A percentile compares a stretch with the other conserved stretches of the same genome.
phyloP scores from a whole-genome alignment of 371 early-diverging fungal genomes.

The Haplosporangium sp. region DNA sequence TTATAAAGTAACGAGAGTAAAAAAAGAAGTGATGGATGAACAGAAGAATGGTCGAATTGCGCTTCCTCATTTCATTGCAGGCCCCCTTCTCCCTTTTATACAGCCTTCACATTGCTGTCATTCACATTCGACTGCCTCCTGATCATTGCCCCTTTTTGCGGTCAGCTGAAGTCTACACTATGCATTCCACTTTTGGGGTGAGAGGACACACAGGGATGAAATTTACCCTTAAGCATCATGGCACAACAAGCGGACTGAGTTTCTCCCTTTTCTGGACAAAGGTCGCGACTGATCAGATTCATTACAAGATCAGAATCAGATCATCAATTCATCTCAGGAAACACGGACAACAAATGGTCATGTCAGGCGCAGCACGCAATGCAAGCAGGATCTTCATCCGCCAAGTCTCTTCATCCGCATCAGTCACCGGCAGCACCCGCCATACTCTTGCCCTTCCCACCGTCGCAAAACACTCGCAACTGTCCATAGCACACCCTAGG shows the following conservation, averaged over 20 bases:
- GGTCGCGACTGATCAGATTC: background rate
- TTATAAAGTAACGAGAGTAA: background rate
- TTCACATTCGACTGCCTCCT: too few relatives aligned
- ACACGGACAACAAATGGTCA: background rate
- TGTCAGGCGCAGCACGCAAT: constrained; percentile 11
- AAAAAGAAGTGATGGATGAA: background rate
- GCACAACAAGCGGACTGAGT: too few relatives aligned
- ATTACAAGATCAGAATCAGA: background rate
- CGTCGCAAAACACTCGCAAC: background rate
- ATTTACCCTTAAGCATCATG: too few relatives aligned
- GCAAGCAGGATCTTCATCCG: constrained; percentile 13
- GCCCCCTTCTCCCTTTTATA: background rate
- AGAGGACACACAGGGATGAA: too few relatives aligned
- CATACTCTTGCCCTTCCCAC: background rate
- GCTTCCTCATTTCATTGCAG: background rate
- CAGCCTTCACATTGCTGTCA: background rate
- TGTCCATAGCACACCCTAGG: background rate
- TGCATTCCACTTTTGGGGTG: too few relatives aligned
- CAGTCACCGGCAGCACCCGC: too few relatives aligned
- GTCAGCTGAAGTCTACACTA: too few relatives aligned
- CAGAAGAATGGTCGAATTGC: background rate
- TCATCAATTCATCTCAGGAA: background rate
- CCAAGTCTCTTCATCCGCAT: background rate
- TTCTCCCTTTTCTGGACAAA: too few relatives aligned
- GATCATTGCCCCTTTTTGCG: too few relatives aligned